These are phyloP conservation scores for Cadophora gregata DNA, from an alignment of 2,329 filamentous ascomycete species.

Conservation along the genomic window DNA sequence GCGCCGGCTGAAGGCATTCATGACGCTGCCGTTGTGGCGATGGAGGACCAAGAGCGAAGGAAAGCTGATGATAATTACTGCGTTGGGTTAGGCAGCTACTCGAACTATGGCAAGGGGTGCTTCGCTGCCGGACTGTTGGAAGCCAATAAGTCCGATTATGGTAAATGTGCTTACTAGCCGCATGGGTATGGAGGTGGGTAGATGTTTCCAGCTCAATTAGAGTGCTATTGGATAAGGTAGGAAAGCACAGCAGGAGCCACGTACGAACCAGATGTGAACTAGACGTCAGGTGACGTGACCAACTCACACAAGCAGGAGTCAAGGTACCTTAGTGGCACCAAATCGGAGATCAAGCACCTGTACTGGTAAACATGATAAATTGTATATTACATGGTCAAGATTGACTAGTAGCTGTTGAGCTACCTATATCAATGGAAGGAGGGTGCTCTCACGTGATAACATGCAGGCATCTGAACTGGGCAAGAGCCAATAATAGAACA, in stretches of 20 bases:
- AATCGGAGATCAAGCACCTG: too few relatives aligned
- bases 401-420: neutral
- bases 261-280: too few relatives aligned
- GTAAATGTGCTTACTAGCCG: too few relatives aligned
- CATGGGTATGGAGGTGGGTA: too few relatives aligned
- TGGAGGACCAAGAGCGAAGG: neutral
- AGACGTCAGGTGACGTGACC: too few relatives aligned
- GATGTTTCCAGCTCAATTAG: too few relatives aligned
- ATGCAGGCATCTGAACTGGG: neutral
- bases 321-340: too few relatives aligned
- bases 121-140: neutral
- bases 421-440: neutral
- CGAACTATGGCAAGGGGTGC: neutral
- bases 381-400: neutral
- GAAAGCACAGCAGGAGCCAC: too few relatives aligned
- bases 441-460: neutral
- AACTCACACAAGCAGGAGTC: too few relatives aligned
- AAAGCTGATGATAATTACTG: neutral
- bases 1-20: neutral
- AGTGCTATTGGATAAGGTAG: too few relatives aligned
- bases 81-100: neutral
- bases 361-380: neutral
- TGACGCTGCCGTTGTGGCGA: neutral
- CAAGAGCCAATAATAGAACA: neutral
- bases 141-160: neutral